Evolutionary conservation across 495 filamentous ascomycete species (phyloP).

Genomic region (Penicillium cataractarum): DNA sequence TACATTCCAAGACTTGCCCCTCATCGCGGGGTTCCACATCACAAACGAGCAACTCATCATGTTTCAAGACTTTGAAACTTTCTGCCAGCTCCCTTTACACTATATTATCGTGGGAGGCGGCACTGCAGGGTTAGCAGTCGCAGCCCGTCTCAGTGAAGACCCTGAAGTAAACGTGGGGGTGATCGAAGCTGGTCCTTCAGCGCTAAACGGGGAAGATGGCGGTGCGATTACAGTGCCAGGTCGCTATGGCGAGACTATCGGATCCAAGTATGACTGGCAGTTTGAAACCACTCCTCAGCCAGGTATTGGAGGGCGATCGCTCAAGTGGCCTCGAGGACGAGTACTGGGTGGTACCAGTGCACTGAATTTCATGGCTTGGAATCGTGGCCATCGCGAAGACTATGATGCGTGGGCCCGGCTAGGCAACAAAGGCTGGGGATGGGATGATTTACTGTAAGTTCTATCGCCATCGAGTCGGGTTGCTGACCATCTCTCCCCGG

Average conservation of each 20-base stretch:
- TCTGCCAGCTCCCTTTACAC: constrained; percentile 34
- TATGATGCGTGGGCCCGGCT: constrained; percentile 29
- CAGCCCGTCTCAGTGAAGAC: constrained; percentile 52
- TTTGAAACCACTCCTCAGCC: constrained; percentile 45
- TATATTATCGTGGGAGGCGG: constrained; percentile 44
- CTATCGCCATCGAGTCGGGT: neutral
- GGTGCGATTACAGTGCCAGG: constrained; percentile 47
- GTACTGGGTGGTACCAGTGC: constrained; percentile 49
- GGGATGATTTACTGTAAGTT: constrained; percentile 21
- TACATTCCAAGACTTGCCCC: neutral
- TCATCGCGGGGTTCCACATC: neutral
- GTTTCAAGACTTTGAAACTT: neutral
- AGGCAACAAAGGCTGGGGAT: constrained; percentile 21
- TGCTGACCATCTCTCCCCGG: neutral
- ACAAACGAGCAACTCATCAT: neutral
- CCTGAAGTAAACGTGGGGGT: constrained; percentile 45
- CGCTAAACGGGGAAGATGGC: constrained; percentile 32
- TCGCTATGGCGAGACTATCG: constrained; percentile 44
- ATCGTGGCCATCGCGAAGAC: constrained; percentile 48
- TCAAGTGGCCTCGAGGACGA: constrained; percentile 42
- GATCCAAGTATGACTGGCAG: constrained; percentile 48
- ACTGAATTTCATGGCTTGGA: constrained; percentile 56
- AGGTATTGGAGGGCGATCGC: constrained; percentile 35
- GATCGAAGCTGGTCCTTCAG: constrained; percentile 50
- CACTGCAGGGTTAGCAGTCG: constrained; percentile 39